Base-by-base conservation (phyloP, 1,284 basidiomycete species). In the Microbotryum intermedium region DNA sequence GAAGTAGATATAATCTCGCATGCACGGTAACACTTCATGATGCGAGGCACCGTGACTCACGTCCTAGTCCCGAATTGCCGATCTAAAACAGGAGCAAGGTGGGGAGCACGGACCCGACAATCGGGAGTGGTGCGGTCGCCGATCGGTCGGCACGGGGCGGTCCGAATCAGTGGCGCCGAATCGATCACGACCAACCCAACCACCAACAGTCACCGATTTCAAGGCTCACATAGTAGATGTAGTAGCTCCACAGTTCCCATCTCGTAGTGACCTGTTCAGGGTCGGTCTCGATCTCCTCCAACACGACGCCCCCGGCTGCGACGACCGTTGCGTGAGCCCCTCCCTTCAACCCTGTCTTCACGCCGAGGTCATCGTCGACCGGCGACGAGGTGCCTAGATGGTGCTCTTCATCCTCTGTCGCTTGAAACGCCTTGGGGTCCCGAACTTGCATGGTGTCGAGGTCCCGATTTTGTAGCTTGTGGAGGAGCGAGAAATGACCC, bases 231-330 rank as follows among this genome's bases (percentile, higher is more conserved):
- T 71, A 71, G 57, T 71, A 73, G 51, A 63, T 18, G 58, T 71
- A 71, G 58, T 67, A 73, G n/a, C 60, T 45, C 64, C 69, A 73
- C 6, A 71, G 53, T 34, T 67, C 64, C 28, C 34, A 45, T n/a
- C 52, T 48, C 11, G 26, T 55, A 9, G 64, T 57, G 1, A 26
- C 29, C 26, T 28, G n/a, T n/a, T n/a, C 50, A n/a, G 9, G 13
- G 20, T 51, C 50, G 10, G 50, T 25, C 29, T 51, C 25, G 29
- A 51, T n/a, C 50, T 51, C 50, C 29, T 51, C 50, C 10, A 30
- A 25, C 4, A 25, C 1, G 20, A 51, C 18, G 9, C 50, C 50
- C 16, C 50, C 50, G 21, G 50, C 29, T 23, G n/a, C 50, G 25
- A 51, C 50, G n/a, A 30, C 21, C 23, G 23, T 29, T 10, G 20